Conservation (phyloP, 2,329 filamentous ascomycete species). For the Trichophyton equinum region DNA sequence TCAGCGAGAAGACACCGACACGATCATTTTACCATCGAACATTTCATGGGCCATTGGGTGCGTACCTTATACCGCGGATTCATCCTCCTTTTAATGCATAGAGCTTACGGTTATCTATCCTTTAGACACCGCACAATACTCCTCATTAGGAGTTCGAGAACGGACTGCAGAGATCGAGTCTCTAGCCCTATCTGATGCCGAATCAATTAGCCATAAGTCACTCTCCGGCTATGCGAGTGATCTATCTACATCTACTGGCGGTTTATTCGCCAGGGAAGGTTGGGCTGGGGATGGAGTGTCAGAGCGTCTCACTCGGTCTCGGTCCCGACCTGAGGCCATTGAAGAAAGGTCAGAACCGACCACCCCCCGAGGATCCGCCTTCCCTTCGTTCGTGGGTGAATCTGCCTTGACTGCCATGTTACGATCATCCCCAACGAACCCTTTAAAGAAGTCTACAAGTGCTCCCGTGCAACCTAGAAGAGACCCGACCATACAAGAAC, state of each 20-base stretch:
- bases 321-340: conserved; percentile 40
- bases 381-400: conserved; percentile 25
- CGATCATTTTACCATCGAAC: conserved; percentile 36
- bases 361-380: conserved; percentile 35
- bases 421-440: conserved; percentile 27
- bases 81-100: not conserved
- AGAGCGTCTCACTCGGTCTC: conserved; percentile 1
- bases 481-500: not conserved
- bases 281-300: not conserved
- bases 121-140: conserved; percentile 59
- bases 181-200: conserved; percentile 56
- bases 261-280: conserved; percentile 9
- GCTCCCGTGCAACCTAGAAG: not conserved
- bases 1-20: conserved; percentile 29
- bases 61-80: conserved; percentile 1
- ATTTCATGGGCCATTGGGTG: conserved; percentile 32
- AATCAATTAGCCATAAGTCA: conserved; percentile 18
- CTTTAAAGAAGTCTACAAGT: conserved; percentile 11
- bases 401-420: conserved; percentile 43
- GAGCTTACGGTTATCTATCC: conserved; percentile 28
- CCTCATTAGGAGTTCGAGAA: conserved; percentile 63
- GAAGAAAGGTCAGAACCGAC: conserved; percentile 49
- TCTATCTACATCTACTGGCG: conserved; percentile 22
- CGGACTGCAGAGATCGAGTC: conserved; percentile 78
- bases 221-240: conserved; percentile 18